Base-by-base conservation (phyloP, 1,139 yeast species). In the Pichia sp. region DNA sequence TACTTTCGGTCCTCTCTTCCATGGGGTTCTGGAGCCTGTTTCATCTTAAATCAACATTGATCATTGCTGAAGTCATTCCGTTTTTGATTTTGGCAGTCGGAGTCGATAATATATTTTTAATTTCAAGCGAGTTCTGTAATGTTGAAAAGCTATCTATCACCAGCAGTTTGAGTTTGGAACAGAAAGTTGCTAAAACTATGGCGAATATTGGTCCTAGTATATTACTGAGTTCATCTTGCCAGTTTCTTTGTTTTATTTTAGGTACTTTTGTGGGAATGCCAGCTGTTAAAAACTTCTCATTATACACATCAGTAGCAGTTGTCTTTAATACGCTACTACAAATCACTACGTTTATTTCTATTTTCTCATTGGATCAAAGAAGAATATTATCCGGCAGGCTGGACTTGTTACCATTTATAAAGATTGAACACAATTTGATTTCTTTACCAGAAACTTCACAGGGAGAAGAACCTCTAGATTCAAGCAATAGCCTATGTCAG, bases 61-160 rank as follows among this genome's bases (percentile, higher is more conserved):
- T 92, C 52, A 87, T 92, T 52, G 97, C 97, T 1, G 97, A 92
- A 60, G 97, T 92, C 4, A 92, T 92, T 39, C 97, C 97, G n/a
- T 92, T 92, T 57, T 67, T 92, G 57, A 84, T 92, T 5, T 69
- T 92, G 50, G 98, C 98, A 0, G 81, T 92, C 46, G 98, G 98
- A 16, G 92, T 92, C 29, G 98, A 92, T 64, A 92, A 92, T 59
- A 85, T 92, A 33, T 92, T 90, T 59, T 67, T 92, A 52, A 76
- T 92, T 28, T 83, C 87, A 1, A 92, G 87, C 61, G 95, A 87
- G 57, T 68, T 85, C 42, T 77, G 79, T 39, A 65, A 71, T 29
- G 73, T 82, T 16, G 73, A 73, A 47, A 47, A 44, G 28, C 69
- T 71, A 26, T 60, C 66, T 1, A 64, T 64, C 48, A 71, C 75